These are phyloP conservation scores for Fusarium luffae DNA, from an alignment of 2,329 filamentous ascomycete species.

Conservation along the genomic window DNA sequence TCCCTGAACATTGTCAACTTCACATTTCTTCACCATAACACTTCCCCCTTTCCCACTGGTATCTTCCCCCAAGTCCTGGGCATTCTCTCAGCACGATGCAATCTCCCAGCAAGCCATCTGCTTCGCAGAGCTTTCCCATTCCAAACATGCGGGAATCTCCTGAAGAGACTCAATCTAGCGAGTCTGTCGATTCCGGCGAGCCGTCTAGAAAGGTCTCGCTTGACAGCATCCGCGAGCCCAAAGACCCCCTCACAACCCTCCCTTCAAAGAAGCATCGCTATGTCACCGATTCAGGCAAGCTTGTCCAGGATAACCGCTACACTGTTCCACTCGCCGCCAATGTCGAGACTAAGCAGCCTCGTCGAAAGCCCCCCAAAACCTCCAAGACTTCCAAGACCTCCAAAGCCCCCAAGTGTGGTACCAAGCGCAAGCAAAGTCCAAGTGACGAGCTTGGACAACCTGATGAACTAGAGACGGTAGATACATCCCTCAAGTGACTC, in stretches of 20 bases:
- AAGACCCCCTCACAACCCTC: constrained; percentile 22
- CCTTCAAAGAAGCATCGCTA: constrained; percentile 25
- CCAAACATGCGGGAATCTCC: constrained; percentile 18
- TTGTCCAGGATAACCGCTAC: constrained; percentile 23
- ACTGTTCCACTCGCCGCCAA: constrained; percentile 9
- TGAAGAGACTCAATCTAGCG: constrained; percentile 1
- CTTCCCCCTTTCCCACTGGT: neutral
- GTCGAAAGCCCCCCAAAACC: constrained; percentile 4
- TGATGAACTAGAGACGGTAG: constrained; percentile 30
- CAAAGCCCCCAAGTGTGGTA: constrained; percentile 6
- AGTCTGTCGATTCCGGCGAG: neutral
- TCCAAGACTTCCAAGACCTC: constrained; percentile 9
- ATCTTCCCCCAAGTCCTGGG: neutral
- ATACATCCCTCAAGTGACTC: constrained; percentile 4
- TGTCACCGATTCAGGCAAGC: constrained; percentile 19
- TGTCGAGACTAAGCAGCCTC: constrained; percentile 19
- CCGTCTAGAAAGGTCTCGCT: constrained; percentile 19
- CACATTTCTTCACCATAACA: constrained; percentile 1
- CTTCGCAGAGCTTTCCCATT: constrained; percentile 6
- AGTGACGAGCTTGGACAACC: neutral
- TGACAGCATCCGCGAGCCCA: constrained; percentile 11
- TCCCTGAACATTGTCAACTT: neutral
- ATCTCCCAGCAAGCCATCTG: neutral
- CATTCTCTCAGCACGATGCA: constrained; percentile 13
- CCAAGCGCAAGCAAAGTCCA: constrained; percentile 26